phyloP scores from a whole-genome alignment of 441 rosid species.

The Populus hybrid region DNA sequence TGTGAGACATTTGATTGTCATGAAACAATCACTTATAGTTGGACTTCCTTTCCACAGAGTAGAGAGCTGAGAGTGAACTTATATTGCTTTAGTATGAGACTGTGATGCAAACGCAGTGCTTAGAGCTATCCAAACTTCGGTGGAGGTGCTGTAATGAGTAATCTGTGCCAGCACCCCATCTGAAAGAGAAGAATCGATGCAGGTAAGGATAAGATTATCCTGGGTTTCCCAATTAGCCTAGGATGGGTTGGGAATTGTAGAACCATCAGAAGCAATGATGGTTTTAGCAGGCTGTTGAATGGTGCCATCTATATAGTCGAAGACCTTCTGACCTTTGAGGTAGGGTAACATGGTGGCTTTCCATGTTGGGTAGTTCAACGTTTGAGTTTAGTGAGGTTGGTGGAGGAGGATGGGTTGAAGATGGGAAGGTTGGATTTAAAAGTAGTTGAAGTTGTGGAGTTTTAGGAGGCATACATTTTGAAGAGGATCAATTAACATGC shows the following conservation, averaged over 20 bases:
- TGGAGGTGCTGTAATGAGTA: background rate
- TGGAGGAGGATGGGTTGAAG: background rate
- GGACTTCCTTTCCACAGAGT: background rate
- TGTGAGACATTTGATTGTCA: background rate
- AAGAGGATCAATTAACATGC: too few relatives aligned
- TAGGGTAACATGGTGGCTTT: background rate
- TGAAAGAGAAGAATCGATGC: too few relatives aligned
- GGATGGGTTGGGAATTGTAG: background rate
- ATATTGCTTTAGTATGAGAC: accelerated
- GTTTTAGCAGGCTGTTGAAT: too few relatives aligned
- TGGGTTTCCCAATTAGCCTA: background rate
- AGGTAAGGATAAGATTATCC: background rate
- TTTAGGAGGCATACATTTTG: background rate
- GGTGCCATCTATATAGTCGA: too few relatives aligned
- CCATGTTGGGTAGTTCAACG: too few relatives aligned
- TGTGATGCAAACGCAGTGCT: background rate
- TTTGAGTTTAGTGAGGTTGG: too few relatives aligned
- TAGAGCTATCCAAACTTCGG: background rate
- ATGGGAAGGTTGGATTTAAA: too few relatives aligned
- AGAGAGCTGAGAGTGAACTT: background rate
- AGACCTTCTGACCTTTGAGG: background rate
- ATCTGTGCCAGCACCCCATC: background rate
- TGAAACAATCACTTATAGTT: background rate
- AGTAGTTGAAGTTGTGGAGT: background rate
- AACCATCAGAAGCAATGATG: too few relatives aligned